A percentile compares a stretch with the other conserved stretches of the same genome.
These are phyloP conservation scores for Ceratobasidium sp. DNA, from an alignment of 1,284 basidiomycete species.

Conservation along the genomic window DNA sequence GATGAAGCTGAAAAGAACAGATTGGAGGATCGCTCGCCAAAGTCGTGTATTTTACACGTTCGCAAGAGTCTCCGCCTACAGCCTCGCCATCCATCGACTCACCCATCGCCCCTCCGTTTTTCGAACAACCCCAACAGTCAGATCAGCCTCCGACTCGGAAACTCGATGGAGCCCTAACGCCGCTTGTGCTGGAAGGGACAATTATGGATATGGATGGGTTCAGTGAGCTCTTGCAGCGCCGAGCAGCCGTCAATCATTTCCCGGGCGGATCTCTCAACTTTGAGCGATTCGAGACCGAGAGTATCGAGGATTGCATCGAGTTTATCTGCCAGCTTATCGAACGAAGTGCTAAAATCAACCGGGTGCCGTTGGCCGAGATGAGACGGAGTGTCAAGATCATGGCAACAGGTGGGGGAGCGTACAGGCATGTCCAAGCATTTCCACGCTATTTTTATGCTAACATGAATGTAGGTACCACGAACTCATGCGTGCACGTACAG, in stretches of 20 bases:
- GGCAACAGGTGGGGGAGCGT: constrained; percentile 97
- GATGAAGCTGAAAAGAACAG: constrained; percentile 54
- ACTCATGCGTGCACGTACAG: constrained; percentile 75
- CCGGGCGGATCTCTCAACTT: constrained; percentile 98
- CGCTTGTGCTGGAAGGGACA: constrained; percentile 68
- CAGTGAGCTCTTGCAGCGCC: constrained; percentile 66
- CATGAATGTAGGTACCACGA: constrained; percentile 74
- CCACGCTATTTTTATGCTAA: not conserved
- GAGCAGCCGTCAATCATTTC: constrained; percentile 77
- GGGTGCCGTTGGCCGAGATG: constrained; percentile 91
- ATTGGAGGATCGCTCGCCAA: constrained; percentile 98
- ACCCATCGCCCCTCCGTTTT: constrained; percentile 60
- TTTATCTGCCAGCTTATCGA: constrained; percentile 91
- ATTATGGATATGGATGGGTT: constrained; percentile 36
- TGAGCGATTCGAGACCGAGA: constrained; percentile 93
- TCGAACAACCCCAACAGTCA: constrained; percentile 46
- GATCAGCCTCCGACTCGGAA: constrained; percentile 52
- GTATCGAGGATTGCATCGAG: constrained; percentile 83
- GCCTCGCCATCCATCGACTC: constrained; percentile 67
- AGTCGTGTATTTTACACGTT: constrained; percentile 97
- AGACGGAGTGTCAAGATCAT: constrained; percentile 93
- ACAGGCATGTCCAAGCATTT: constrained; percentile 50
- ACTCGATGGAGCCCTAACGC: constrained; percentile 80
- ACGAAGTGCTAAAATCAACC: constrained; percentile 86
- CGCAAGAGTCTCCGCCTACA: constrained; percentile 68